Evolutionary conservation across 352 stramenopile genomes (phyloP), one percentile per base, ranked within the genome.

Genomic region (Elongisporangium senticosum): DNA sequence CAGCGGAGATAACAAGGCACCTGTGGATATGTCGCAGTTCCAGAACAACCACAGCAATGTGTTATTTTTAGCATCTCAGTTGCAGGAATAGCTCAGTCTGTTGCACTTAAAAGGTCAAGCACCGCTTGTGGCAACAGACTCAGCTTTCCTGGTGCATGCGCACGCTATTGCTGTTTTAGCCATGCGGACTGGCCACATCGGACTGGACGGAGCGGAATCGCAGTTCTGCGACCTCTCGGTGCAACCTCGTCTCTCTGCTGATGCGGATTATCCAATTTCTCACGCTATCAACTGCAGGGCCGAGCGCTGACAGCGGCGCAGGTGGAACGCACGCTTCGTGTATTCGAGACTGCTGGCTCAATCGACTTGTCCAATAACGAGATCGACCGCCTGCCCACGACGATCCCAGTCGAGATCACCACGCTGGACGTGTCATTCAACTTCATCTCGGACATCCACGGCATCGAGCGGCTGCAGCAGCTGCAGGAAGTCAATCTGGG

Each of bases 331-430:
- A 87, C 73, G 13, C 70, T 89, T 7, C 77, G 77, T 13, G 77
- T 93, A 13, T 90, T 90, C 37, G 67, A 79, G 51, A 85, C 75
- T 2, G 80, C 79, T 1, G 63, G 77, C 43, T 77, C 74, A 0
- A 80, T 89, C 49, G 75, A 90, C 54, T 68, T 93, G 56, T 89
- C 80, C 21, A 89, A 87, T 62, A 90, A 90, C 24, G 79, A 89
- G 53, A 78, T 90, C 19, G 78, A 89, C 53, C 71, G 70, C 33
- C 64, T 92, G 19, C 79, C 82, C 1, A 20, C 58, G 17, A 78
- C 78, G 15, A 76, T 90, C 19, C 71, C 82, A 0, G 49, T 51
- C 7, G 55, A 68, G 33, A 58, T 90, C 23, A 19, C 87, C 39
- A 78, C 68, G 21, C 64, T 92, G 3, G 79, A 92, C 51, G 56